phyloP scores from a whole-genome alignment of 2,329 filamentous ascomycete genomes.

The Aspergillus fischeri region DNA sequence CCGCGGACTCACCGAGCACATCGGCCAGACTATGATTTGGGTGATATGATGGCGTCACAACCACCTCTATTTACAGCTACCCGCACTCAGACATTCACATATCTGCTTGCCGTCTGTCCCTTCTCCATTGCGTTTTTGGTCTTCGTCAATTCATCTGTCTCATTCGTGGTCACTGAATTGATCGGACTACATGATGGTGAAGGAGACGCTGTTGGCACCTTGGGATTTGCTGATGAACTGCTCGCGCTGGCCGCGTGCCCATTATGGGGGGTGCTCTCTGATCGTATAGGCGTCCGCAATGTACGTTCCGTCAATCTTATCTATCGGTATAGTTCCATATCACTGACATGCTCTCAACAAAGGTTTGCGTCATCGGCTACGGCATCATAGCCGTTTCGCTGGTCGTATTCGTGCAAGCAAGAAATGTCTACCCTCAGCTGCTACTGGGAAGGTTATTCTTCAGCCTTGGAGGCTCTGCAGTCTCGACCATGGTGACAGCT shows the following conservation, averaged over 20 bases:
- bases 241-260: constrained; percentile 47
- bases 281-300: constrained; percentile 46
- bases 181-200: constrained; percentile 54
- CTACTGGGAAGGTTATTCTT: constrained; percentile 81
- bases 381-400: constrained; percentile 73
- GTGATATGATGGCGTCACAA: constrained; percentile 25
- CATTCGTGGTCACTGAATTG: constrained; percentile 61
- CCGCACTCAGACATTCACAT: constrained; percentile 54
- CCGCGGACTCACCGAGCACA: neutral
- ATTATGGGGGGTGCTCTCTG: constrained; percentile 47
- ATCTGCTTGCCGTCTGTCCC: constrained; percentile 59
- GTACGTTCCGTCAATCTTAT: constrained; percentile 27
- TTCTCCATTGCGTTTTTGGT: constrained; percentile 64
- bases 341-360: constrained; percentile 1
- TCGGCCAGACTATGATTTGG: neutral
- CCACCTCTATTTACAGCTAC: constrained; percentile 52
- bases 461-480: constrained; percentile 84
- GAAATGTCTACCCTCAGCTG: constrained; percentile 83
- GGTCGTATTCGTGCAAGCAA: constrained; percentile 76
- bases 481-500: constrained; percentile 97
- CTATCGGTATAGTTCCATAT: neutral
- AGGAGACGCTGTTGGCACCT: constrained; percentile 57
- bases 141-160: constrained; percentile 61
- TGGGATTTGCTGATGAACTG: constrained; percentile 49
- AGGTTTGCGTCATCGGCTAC: constrained; percentile 69